These are phyloP conservation scores for Rhodotorula sp. DNA, from an alignment of 1,284 basidiomycete genomes.

Conservation along the genomic window DNA sequence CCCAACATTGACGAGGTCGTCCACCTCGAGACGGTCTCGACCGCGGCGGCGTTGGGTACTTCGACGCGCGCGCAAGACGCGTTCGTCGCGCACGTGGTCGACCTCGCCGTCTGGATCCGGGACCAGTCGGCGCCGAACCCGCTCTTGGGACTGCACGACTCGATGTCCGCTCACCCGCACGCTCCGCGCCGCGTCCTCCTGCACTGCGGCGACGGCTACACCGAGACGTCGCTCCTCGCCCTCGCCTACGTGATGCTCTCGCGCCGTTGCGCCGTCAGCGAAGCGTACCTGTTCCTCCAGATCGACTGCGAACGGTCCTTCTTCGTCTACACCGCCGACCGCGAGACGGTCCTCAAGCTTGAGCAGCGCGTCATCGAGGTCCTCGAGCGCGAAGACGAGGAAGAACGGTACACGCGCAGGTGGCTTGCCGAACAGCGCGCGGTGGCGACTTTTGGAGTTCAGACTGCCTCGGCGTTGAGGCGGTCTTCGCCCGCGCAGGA, in stretches of 20 bases:
- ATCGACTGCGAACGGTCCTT: constrained; percentile 64
- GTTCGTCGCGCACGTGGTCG: constrained; percentile 43
- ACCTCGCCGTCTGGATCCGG: constrained; percentile 49
- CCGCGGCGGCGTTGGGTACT: constrained; percentile 18
- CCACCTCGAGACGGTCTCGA: constrained; percentile 47
- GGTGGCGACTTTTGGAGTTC: neutral
- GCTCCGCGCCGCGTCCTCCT: constrained; percentile 43
- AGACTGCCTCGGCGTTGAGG: neutral
- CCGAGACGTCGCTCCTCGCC: constrained; percentile 86
- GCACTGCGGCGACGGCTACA: constrained; percentile 55
- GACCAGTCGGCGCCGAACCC: constrained; percentile 42
- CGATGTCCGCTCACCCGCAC: constrained; percentile 3
- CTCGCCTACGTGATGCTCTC: constrained; percentile 84
- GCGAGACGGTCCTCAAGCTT: constrained; percentile 25
- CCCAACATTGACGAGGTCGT: constrained; percentile 43
- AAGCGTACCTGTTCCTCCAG: constrained; percentile 79
- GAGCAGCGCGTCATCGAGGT: constrained; percentile 32
- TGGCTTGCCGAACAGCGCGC: constrained; percentile 24
- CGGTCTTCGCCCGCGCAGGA: neutral
- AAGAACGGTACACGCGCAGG: constrained; percentile 21
- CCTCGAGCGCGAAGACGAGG: constrained; percentile 27
- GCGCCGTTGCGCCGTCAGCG: constrained; percentile 66
- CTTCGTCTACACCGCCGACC: constrained; percentile 85
- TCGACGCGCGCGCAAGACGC: constrained; percentile 12
- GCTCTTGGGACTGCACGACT: neutral